phyloP scores from a whole-genome alignment of 2,329 filamentous ascomycete species.

The Penicillium sp. region DNA sequence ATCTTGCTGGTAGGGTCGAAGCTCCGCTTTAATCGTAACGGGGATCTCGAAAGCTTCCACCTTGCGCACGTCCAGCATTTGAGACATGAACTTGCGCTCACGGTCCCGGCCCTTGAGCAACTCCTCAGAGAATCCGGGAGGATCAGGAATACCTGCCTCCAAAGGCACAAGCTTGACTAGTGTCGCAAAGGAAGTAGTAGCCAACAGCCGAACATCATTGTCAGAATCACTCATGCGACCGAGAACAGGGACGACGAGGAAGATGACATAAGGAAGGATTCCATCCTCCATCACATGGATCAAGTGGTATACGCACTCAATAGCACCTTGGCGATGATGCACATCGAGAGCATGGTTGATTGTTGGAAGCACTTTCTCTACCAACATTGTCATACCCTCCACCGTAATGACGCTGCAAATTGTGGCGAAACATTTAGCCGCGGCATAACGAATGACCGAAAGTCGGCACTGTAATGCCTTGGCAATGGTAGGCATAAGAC shows the following conservation, averaged over 20 bases:
- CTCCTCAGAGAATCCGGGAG: slow-evolving; percentile 84
- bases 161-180: slow-evolving; percentile 95
- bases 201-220: slow-evolving; percentile 88
- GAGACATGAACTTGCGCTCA: slow-evolving; percentile 92
- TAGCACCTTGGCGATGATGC: slow-evolving; percentile 84
- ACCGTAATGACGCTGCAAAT: slow-evolving; percentile 96
- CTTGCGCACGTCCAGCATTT: slow-evolving; percentile 95
- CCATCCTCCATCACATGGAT: slow-evolving; percentile 97
- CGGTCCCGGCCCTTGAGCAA: slow-evolving; percentile 85
- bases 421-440: slow-evolving; percentile 94
- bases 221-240: slow-evolving; percentile 98
- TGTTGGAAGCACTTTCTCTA: slow-evolving; percentile 86
- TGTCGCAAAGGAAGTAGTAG: slow-evolving; percentile 95
- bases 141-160: slow-evolving; percentile 95
- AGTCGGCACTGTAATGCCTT: slow-evolving; percentile 83
- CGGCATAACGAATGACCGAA: slow-evolving; percentile 92
- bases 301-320: slow-evolving; percentile 92
- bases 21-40: slow-evolving; percentile 92
- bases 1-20: slow-evolving; percentile 96
- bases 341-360: slow-evolving; percentile 89
- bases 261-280: slow-evolving; percentile 96
- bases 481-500: slow-evolving; percentile 79
- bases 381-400: slow-evolving; percentile 91
- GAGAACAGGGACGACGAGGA: slow-evolving; percentile 94
- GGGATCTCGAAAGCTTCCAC: slow-evolving; percentile 91